phyloP scores from a whole-genome alignment of 2,329 filamentous ascomycete species.

The Microsporum ferrugineum region DNA sequence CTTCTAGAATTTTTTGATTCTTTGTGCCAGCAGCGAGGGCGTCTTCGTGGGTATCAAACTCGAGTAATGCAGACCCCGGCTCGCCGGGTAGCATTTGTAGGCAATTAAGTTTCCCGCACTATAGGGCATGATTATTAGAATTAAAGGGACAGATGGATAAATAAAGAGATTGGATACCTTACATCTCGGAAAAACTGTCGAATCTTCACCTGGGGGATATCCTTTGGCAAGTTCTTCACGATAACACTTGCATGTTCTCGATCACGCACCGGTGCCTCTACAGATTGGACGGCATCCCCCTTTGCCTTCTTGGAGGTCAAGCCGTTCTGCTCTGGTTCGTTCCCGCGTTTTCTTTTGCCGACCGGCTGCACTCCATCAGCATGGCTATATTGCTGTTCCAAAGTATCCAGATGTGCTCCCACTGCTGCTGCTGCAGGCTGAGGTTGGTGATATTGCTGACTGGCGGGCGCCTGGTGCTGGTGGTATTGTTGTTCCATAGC shows the following conservation, averaged over 20 bases:
- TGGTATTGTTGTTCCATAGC: conserved; percentile 18
- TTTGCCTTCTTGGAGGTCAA: conserved; percentile 56
- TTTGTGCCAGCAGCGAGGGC: conserved; percentile 69
- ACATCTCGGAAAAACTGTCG: conserved; percentile 79
- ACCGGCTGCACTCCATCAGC: conserved; percentile 20
- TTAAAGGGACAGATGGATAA: too few relatives aligned
- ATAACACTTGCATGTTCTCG: conserved; percentile 81
- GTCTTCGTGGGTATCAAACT: conserved; percentile 73
- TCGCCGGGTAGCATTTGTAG: conserved; percentile 56
- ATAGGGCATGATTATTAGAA: conserved; percentile 5
- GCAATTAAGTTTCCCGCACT: conserved; percentile 69
- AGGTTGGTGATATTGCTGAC: conserved; percentile 4
- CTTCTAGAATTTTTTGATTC: conserved; percentile 67
- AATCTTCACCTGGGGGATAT: conserved; percentile 59
- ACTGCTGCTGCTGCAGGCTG: conserved; percentile 12
- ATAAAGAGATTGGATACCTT: conserved; percentile 17
- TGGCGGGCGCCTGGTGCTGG: conserved; percentile 3
- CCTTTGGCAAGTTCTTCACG: conserved; percentile 61
- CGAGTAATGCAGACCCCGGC: conserved; percentile 62
- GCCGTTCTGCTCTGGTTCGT: conserved; percentile 40
- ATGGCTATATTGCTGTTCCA: conserved; percentile 16
- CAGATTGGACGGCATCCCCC: conserved; percentile 29
- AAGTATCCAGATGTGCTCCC: conserved; percentile 14
- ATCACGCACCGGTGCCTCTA: conserved; percentile 56
- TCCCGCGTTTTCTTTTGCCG: conserved; percentile 64